These are phyloP conservation scores for Perkinsus olseni DNA, from an alignment of 169 alveolate genomes.

Conservation along the genomic window DNA sequence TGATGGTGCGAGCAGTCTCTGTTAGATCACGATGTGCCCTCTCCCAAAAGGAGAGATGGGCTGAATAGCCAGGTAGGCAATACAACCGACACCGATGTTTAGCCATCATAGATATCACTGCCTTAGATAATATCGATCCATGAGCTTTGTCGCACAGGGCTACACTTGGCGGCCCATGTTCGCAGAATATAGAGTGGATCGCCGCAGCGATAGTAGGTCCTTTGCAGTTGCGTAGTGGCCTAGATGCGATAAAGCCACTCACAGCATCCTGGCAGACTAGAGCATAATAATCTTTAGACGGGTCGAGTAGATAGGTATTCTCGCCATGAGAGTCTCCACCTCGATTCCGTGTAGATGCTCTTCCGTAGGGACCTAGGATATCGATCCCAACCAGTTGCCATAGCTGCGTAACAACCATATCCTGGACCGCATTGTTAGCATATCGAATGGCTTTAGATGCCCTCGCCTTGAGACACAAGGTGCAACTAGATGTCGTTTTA, in stretches of 20 bases:
- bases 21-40: not conserved
- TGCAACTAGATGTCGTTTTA: not conserved
- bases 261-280: not conserved
- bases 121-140: not conserved
- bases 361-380: not conserved
- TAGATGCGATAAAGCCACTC: not conserved
- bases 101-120: not conserved
- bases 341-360: not conserved
- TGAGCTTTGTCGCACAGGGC: not conserved
- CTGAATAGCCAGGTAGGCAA: not conserved
- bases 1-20: not conserved
- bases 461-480: not conserved
- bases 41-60: not conserved
- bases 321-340: too few relatives aligned
- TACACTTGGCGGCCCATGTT: not conserved
- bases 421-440: not conserved
- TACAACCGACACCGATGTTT: not conserved
- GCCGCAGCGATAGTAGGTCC: not conserved
- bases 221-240: not conserved
- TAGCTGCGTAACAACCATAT: not conserved
- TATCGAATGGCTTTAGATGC: not conserved
- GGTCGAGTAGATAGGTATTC: not conserved
- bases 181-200: not conserved
- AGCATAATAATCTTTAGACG: not conserved
- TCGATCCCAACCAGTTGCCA: not conserved